These are phyloP conservation scores for Pichia sp. DNA, from an alignment of 1,139 yeast species.

Conservation along the genomic window DNA sequence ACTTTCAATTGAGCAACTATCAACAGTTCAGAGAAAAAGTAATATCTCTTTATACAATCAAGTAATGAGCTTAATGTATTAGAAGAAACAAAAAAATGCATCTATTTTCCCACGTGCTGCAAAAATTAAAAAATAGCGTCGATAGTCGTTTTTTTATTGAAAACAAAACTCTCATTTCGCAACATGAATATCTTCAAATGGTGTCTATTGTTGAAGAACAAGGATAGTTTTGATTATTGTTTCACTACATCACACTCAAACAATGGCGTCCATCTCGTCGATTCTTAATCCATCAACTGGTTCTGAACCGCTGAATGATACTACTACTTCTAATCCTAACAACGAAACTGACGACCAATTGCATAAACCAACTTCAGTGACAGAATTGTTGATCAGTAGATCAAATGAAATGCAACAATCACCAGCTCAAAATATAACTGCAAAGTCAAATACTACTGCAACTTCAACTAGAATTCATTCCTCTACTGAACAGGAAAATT, in stretches of 20 bases:
- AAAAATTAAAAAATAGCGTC: not conserved
- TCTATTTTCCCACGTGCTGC: not conserved
- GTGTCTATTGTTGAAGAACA: no score
- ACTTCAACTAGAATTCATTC: no score
- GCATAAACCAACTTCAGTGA: constrained; percentile 9
- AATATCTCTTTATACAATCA: not conserved
- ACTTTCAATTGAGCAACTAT: not conserved
- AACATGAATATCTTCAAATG: no score
- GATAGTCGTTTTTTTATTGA: not conserved
- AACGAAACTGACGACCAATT: not conserved
- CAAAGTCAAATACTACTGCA: not conserved
- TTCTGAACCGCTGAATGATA: not conserved
- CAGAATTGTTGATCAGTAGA: constrained; percentile 10
- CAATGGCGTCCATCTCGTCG: not conserved
- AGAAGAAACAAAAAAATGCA: not conserved
- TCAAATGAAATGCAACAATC: not conserved
- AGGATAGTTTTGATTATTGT: no score
- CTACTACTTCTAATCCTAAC: not conserved
- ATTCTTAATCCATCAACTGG: not conserved
- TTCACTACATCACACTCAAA: no score
- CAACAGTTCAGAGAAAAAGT: not conserved
- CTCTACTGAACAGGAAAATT: not conserved
- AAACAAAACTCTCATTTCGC: no score
- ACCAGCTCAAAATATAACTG: not conserved
- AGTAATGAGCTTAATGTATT: no score